phyloP scores from a whole-genome alignment of 768 basidiomycete genomes.

The Mycena albidolilacea region DNA sequence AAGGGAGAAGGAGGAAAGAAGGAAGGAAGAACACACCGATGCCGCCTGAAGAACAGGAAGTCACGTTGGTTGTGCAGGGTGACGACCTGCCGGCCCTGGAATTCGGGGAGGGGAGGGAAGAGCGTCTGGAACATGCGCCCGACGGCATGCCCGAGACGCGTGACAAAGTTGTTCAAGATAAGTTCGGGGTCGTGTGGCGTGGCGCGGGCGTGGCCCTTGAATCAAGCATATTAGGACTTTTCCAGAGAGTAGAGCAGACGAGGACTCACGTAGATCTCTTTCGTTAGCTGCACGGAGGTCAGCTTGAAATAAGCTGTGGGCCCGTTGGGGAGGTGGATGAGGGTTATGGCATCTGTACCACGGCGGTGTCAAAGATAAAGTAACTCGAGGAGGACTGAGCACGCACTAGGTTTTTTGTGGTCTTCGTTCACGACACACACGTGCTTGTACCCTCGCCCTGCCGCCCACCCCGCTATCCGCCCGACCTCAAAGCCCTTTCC shows the following conservation, averaged over 20 bases:
- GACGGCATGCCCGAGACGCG: conserved; percentile 92
- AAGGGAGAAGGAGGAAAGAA: conserved; percentile 11
- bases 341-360: conserved; percentile 87
- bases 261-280: conserved; percentile 86
- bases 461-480: conserved; percentile 93
- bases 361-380: conserved; percentile 18
- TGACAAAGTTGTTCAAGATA: conserved; percentile 94
- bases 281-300: conserved; percentile 87
- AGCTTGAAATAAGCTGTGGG: conserved; percentile 98
- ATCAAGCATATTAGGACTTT: not conserved
- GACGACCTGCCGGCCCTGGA: conserved; percentile 96
- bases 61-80: conserved; percentile 98
- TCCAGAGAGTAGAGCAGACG: not conserved
- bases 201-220: conserved; percentile 90
- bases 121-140: conserved; percentile 97
- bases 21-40: conserved; percentile 72
- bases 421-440: conserved; percentile 96
- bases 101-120: conserved; percentile 95
- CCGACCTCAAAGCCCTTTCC: conserved; percentile 94
- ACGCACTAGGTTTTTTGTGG: conserved; percentile 92
- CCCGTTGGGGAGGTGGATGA: conserved; percentile 91
- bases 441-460: conserved; percentile 89
- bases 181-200: conserved; percentile 96
- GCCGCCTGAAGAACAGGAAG: conserved; percentile 97
- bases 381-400: not conserved